Conservation (phyloP, 495 filamentous ascomycete genomes). For the Aspergillus bridgeri region DNA sequence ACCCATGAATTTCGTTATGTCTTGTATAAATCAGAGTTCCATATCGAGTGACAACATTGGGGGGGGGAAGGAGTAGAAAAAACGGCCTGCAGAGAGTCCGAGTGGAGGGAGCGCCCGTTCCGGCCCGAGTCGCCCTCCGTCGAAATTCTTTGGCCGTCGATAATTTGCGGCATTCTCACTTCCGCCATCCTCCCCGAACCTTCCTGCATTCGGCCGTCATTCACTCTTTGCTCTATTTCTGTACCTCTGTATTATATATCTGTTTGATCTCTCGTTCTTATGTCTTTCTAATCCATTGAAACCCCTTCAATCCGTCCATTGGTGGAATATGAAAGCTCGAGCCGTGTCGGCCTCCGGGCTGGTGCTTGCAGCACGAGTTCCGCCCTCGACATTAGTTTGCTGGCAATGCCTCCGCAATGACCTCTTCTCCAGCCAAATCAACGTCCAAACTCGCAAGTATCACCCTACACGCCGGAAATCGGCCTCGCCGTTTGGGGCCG, state of each 20-base stretch:
- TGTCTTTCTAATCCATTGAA: not conserved
- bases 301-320: conserved; percentile 3
- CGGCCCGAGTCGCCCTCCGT: conserved; percentile 21
- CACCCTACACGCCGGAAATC: conserved; percentile 41
- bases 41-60: not conserved
- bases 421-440: conserved; percentile 21
- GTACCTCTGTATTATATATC: not conserved
- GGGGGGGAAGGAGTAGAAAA: too few species aligned
- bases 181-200: not conserved
- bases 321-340: conserved; percentile 43
- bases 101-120: too few species aligned
- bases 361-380: conserved; percentile 33
- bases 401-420: conserved; percentile 47
- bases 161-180: conserved; percentile 7
- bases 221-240: conserved; percentile 4
- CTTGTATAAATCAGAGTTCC: not conserved
- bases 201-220: not conserved
- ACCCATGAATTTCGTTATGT: not conserved
- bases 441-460: conserved; percentile 40
- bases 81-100: too few species aligned
- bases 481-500: conserved; percentile 58
- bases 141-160: conserved; percentile 12
- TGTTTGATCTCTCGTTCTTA: conserved; percentile 1
- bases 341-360: conserved; percentile 38
- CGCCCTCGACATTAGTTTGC: conserved; percentile 35